Base-by-base conservation (phyloP, 139 green algal species). In the Penium margaritaceum region DNA sequence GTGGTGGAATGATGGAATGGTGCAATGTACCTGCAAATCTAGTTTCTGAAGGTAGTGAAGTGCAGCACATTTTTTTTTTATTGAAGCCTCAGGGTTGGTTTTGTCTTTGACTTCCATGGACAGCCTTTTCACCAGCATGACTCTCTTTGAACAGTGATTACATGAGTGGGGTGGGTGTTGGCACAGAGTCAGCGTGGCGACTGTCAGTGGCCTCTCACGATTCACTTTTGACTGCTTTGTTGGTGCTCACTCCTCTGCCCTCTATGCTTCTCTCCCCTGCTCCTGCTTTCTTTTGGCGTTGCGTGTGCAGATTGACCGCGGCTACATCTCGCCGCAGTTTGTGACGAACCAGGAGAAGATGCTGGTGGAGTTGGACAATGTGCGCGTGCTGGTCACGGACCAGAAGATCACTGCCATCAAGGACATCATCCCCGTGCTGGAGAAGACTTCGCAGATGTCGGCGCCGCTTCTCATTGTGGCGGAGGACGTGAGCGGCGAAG, bases 251-350 rank as follows among this genome's bases (percentile, higher is more conserved):
- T 60, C 19, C 21, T 24, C 51, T 24, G 51, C 29, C 47, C 51
- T 6, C 51, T 2, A 15, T 60, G 51, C 51, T 60, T 5, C 51
- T 27, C 30, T 6, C 51, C 51, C 21, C 6, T 24, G 51, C 30
- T 60, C 21, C 51, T n/a, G 24, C 24, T 5, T 58, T n/a, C 47
- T 6, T 27, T 12, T 21, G 27, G 27, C 27, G 47, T n/a, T 51
- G 29, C 2, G 7, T 64, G 33, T 19, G 41, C 72, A 79, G 78
- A 96, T 98, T 61, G 94, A 98, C 86, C 86, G 93, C 74, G 93
- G 93, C 53, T 98, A 96, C 88, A 94, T 97, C 80, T 94, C 86
- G 30, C 94, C 93, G 14, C 92, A 97, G 82, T 97, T 97, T 76
- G 87, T 96, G 32, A 97, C 87, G 77, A 95, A 96, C 87, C 79